These are phyloP conservation scores for Solanum habrochaites DNA, from an alignment of 257 asterid genomes.

Conservation along the genomic window DNA sequence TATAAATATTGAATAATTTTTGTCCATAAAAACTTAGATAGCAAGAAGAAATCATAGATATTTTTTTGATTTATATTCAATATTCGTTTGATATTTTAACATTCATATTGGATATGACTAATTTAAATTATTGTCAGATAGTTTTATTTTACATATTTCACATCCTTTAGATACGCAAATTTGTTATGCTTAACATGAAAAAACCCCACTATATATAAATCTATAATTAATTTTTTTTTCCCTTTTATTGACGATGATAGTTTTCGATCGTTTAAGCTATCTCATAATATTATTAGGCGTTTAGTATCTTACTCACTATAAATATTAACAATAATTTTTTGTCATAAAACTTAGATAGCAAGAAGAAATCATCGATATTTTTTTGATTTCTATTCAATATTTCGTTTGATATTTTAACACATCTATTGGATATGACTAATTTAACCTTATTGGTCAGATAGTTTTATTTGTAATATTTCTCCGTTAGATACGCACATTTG, in stretches of 20 bases:
- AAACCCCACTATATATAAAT: too few species aligned
- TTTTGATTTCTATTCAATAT: background rate
- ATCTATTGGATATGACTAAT: too few species aligned
- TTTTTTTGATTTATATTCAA: background rate
- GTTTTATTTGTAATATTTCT: background rate
- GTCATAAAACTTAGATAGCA: background rate
- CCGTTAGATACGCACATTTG: background rate
- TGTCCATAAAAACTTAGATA: background rate
- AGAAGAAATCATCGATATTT: background rate
- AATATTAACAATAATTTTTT: background rate
- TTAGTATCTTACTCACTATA: background rate
- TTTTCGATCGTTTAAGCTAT: background rate
- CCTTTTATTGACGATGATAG: rapidly evolving
- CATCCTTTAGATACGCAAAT: background rate
- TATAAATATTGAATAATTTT: background rate
- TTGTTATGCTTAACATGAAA: too few species aligned
- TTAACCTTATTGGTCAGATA: background rate
- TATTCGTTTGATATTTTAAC: background rate
- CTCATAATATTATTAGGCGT: background rate
- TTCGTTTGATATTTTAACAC: background rate
- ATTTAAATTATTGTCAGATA: background rate
- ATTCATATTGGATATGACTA: too few species aligned
- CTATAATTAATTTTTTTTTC: too few species aligned
- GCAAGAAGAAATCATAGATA: background rate
- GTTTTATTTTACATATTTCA: background rate